Evolutionary conservation across 1,139 yeast species (phyloP).

Genomic region (Meyerozyma athensensis): DNA sequence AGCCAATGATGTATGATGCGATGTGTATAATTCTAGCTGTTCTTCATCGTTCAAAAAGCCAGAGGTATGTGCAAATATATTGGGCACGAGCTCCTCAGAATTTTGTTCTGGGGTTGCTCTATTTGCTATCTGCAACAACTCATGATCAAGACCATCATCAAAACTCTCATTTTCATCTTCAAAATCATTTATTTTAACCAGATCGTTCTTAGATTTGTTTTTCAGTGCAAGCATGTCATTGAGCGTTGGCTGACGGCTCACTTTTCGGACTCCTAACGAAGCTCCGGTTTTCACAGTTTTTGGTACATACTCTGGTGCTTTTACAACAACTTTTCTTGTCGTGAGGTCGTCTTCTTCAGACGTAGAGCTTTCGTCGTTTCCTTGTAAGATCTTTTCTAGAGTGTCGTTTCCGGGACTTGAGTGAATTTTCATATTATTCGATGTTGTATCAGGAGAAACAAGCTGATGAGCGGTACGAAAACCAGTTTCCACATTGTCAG

Average conservation of each 20-base stretch:
- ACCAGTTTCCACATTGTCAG: slow-evolving; percentile 71
- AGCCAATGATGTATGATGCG: slow-evolving; percentile 23
- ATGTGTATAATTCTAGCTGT: slow-evolving; percentile 30
- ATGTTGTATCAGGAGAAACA: not conserved
- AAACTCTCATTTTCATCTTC: slow-evolving; percentile 17
- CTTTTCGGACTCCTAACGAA: not conserved
- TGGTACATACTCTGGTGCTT: slow-evolving; percentile 1
- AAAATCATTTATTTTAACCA: no score
- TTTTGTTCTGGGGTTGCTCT: slow-evolving; percentile 1
- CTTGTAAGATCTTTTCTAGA: slow-evolving; percentile 1
- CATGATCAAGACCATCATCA: slow-evolving; percentile 28
- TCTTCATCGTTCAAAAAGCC: slow-evolving; percentile 29
- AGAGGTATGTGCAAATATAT: slow-evolving; percentile 14
- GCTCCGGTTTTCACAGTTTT: not conserved
- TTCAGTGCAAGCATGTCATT: not conserved
- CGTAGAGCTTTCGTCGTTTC: not conserved
- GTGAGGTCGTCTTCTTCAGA: not conserved
- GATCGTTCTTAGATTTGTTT: no score
- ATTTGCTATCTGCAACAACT: slow-evolving; percentile 9
- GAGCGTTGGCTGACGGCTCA: not conserved
- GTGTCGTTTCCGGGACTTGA: slow-evolving; percentile 1
- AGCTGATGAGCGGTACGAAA: slow-evolving; percentile 41
- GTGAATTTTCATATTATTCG: not conserved
- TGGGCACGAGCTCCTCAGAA: slow-evolving; percentile 9
- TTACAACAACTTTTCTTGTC: not conserved